Evolutionary conservation across 495 filamentous ascomycete genomes (phyloP).

Genomic region (Hypoxylon fuscum): DNA sequence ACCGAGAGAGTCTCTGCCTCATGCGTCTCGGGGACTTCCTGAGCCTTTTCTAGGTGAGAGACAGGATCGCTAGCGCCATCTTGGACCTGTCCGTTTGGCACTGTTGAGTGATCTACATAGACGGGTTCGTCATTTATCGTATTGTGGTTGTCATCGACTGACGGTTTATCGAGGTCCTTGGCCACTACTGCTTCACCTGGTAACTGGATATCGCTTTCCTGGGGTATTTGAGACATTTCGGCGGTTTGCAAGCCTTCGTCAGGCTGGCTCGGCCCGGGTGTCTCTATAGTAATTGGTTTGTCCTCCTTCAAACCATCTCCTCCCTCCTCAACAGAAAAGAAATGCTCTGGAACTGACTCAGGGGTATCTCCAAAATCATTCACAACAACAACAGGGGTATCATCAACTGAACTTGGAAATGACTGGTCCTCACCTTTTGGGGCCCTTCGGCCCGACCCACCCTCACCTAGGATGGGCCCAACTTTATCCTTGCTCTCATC

Average conservation of each 20-base stretch:
- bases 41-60: slow-evolving; percentile 9
- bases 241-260: slow-evolving; percentile 1
- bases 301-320: background rate
- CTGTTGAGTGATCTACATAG: background rate
- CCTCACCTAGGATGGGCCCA: slow-evolving; percentile 48
- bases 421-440: slow-evolving; percentile 52
- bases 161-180: background rate
- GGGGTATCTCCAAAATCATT: slow-evolving; percentile 38
- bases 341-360: slow-evolving; percentile 31
- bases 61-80: slow-evolving; percentile 34
- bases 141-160: background rate
- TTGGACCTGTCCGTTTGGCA: background rate
- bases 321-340: slow-evolving; percentile 14
- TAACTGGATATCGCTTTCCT: slow-evolving; percentile 8
- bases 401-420: slow-evolving; percentile 40
- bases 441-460: slow-evolving; percentile 43
- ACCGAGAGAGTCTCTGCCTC: slow-evolving; percentile 13
- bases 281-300: slow-evolving; percentile 1
- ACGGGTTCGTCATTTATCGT: slow-evolving; percentile 1
- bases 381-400: slow-evolving; percentile 43
- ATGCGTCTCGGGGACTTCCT: slow-evolving; percentile 1
- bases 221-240: slow-evolving; percentile 2
- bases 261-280: slow-evolving; percentile 1
- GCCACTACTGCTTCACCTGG: slow-evolving; percentile 4
- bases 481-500: slow-evolving; percentile 50